Evolutionary conservation across 1,139 yeast genomes (phyloP), one percentile per base, ranked within the genome.

Genomic region (Candida pseudocylindracea): DNA sequence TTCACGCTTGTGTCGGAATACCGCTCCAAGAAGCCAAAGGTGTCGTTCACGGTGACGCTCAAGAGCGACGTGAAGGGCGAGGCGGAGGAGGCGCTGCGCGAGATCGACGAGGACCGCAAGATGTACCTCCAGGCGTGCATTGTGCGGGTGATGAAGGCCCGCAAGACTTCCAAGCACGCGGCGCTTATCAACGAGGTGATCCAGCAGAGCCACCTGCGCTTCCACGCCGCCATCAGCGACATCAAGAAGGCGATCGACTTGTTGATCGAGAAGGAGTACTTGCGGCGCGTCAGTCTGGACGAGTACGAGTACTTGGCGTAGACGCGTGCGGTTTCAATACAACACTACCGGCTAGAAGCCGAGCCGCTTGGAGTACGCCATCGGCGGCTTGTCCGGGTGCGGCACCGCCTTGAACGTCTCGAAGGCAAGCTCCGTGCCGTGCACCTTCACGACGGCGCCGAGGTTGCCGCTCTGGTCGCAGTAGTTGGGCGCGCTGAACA

Each of bases 401-500:
- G 76, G 72, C 12, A 78, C 93, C 2, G 93, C 95, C 28, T 55
- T 63, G 49, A 80, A 85, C 2, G 68, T 67, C 2, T 54, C 50
- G 20, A 15, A 15, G 6, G 20, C 20, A 15, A 15, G 20, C 20
- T 15, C 20, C 20, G 20, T 6, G 4, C 20, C 20, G 20, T 15
- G 20, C 36, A 73, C 54, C 44, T 80, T 75, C 35, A 85, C 72
- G 36, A 78, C 78, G 9, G 93, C 98, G 34, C 96, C 99, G 41
- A 67, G 52, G 51, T 88, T 88, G 11, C 93, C 93, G 35, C 81
- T 83, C 12, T 75, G 60, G 47, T 91, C 99, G 54, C 96, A 85
- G 52, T 88, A 88, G 51, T 91, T 85, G 29, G 99, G 99, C 0
- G 99, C 98, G 51, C 92, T 74, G 52, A 88, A 88, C 15, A 88